Conservation (phyloP, 495 filamentous ascomycete species). For the Diplogelasinospora grovesii region DNA sequence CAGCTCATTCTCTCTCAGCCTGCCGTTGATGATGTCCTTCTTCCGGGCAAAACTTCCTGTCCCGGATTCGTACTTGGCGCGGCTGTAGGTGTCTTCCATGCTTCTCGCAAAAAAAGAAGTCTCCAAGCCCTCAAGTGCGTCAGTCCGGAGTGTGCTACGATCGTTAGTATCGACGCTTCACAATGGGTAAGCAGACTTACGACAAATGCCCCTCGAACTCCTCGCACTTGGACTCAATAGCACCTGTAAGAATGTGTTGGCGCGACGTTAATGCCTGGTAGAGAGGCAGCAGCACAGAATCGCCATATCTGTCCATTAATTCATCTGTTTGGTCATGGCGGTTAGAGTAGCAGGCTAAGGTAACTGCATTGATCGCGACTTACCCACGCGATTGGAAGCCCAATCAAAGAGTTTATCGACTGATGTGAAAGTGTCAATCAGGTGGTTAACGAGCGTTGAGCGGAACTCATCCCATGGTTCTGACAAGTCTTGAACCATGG, state of each 20-base stretch:
- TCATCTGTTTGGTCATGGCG: background rate
- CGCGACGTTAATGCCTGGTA: background rate
- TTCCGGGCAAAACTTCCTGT: conserved; percentile 21
- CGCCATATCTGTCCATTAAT: background rate
- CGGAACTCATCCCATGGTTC: conserved; percentile 20
- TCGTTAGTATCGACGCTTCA: conserved; percentile 1
- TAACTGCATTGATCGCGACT: background rate
- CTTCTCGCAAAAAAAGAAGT: conserved; percentile 28
- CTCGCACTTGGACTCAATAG: conserved; percentile 5
- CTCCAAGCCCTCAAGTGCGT: conserved; percentile 26
- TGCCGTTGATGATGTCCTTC: conserved; percentile 25
- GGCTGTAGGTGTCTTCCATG: conserved; percentile 25
- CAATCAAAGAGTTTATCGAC: background rate
- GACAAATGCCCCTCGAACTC: conserved; percentile 4
- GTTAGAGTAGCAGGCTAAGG: background rate
- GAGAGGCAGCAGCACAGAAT: background rate
- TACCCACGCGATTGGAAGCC: background rate
- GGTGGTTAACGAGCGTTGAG: background rate
- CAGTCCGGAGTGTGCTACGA: conserved; percentile 17
- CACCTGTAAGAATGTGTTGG: conserved; percentile 2
- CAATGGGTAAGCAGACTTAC: background rate
- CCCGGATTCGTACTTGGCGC: conserved; percentile 15
- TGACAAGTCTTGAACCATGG: conserved; percentile 23
- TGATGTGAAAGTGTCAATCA: background rate
- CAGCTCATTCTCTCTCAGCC: conserved; percentile 5